Base-by-base conservation (phyloP, 2,329 filamentous ascomycete species). In the Aspergillus ibericus region DNA sequence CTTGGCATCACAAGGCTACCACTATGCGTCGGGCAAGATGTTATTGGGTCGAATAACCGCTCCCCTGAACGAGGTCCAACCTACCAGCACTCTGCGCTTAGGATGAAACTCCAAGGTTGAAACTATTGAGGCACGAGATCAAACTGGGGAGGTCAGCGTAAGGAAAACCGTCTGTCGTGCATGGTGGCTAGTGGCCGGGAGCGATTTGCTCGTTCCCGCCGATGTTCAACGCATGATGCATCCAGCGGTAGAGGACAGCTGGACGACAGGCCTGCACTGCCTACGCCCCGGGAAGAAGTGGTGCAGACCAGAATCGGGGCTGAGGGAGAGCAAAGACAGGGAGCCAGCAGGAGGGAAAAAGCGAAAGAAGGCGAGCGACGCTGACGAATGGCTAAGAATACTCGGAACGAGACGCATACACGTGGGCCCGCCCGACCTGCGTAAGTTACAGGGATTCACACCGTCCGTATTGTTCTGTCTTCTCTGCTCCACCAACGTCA, bases 341-440 rank as follows among this genome's bases (percentile, higher is more conserved):
- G 44, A 48, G 44, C n/a, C 22, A 48, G 44, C 22, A 8, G 25
- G 44, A 48, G 36, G 22, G 44, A 47, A 29, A 25, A 16, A 48
- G 15, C 20, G 22, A 54, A 35, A 40, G 32, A 54, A 42, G 46
- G 50, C 42, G 56, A 54, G 25, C 25, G 20, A 16, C 35, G 25
- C 50, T 58, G 56, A 50, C 56, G 55, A 58, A 58, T 57, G 22
- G 49, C 32, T 56, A 56, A 51, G 55, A 56, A 46, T 46, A 57
- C 34, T 20, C 47, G 47, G 8, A 25, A 48, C 44, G 7, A 48
- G 44, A 48, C 44, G 44, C 44, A 48, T 48, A 48, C 44, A 48
- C 44, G 44, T 48, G 44, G 44, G 44, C 44, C 42, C 44, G 44
- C 44, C 44, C n/a, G 25, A 16, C 15, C n/a, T 29, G 25, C n/a